These are phyloP conservation scores for Biscogniauxia mediterranea DNA, from an alignment of 2,329 filamentous ascomycete species.

Conservation along the genomic window DNA sequence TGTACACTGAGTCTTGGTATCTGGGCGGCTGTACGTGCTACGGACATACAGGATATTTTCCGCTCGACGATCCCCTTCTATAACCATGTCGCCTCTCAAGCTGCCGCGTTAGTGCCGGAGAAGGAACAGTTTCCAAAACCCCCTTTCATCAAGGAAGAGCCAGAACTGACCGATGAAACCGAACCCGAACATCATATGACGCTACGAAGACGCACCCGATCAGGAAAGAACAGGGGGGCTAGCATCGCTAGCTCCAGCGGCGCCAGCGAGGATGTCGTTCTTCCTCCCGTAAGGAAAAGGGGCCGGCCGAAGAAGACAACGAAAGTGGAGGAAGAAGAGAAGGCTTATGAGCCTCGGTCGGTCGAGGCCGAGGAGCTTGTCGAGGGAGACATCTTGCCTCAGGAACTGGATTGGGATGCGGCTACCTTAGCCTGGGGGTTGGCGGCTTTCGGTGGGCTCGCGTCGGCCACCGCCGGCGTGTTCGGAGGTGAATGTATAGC, in stretches of 20 bases:
- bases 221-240: slow-evolving; percentile 16
- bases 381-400: slow-evolving; percentile 43
- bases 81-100: slow-evolving; percentile 2
- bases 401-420: slow-evolving; percentile 46
- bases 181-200: slow-evolving; percentile 20
- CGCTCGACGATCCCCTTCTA: slow-evolving; percentile 35
- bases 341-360: slow-evolving; percentile 39
- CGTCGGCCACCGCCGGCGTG: slow-evolving; percentile 43
- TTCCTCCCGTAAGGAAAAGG: slow-evolving; percentile 12
- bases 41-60: slow-evolving; percentile 51
- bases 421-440: slow-evolving; percentile 47
- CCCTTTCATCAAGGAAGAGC: slow-evolving; percentile 11
- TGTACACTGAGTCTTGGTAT: slow-evolving; percentile 51
- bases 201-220: slow-evolving; percentile 20
- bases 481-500: slow-evolving; percentile 47
- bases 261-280: slow-evolving; percentile 15
- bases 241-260: slow-evolving; percentile 26
- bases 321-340: slow-evolving; percentile 29
- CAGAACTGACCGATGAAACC: slow-evolving; percentile 12
- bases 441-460: slow-evolving; percentile 43
- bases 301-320: slow-evolving; percentile 24
- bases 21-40: slow-evolving; percentile 55
- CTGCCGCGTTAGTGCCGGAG: neutral
- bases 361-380: slow-evolving; percentile 30
- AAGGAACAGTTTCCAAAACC: slow-evolving; percentile 12